Conservation (phyloP, 208 protist species). For the Trichomonas tenax region DNA sequence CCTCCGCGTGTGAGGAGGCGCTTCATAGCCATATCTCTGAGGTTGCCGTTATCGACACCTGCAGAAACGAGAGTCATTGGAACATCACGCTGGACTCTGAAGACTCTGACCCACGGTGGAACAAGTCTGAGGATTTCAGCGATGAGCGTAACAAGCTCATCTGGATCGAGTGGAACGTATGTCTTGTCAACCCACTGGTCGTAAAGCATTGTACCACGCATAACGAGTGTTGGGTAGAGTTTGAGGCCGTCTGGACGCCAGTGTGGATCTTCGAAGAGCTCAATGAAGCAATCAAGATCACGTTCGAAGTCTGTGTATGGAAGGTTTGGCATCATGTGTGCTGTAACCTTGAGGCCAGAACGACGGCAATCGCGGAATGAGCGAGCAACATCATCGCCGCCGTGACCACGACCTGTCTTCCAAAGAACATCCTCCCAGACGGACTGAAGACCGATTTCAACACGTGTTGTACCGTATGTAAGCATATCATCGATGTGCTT, state of each 20-base stretch:
- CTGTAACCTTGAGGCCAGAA: conserved; percentile 90
- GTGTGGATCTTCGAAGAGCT: conserved; percentile 74
- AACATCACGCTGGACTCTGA: conserved; percentile 87
- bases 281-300: conserved; percentile 42
- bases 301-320: conserved; percentile 64
- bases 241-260: conserved; percentile 90
- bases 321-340: conserved; percentile 98
- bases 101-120: conserved; percentile 93
- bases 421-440: conserved; percentile 82
- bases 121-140: conserved; percentile 73
- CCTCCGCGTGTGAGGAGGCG: conserved; percentile 65
- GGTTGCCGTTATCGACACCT: conserved; percentile 84
- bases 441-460: conserved; percentile 94
- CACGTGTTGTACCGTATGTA: conserved; percentile 73
- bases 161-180: conserved; percentile 35
- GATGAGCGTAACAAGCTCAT: conserved; percentile 64
- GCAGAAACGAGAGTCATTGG: conserved; percentile 84
- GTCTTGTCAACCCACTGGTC: conserved; percentile 68
- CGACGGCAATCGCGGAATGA: conserved; percentile 85
- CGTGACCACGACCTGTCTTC: conserved; percentile 73
- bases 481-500: conserved; percentile 65
- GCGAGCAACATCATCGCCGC: conserved; percentile 59
- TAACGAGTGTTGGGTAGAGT: conserved; percentile 96
- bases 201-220: conserved; percentile 83
- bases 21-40: conserved; percentile 74